Evolutionary conservation across 2,329 filamentous ascomycete species (phyloP).

Genomic region (Fusarium penzigii): DNA sequence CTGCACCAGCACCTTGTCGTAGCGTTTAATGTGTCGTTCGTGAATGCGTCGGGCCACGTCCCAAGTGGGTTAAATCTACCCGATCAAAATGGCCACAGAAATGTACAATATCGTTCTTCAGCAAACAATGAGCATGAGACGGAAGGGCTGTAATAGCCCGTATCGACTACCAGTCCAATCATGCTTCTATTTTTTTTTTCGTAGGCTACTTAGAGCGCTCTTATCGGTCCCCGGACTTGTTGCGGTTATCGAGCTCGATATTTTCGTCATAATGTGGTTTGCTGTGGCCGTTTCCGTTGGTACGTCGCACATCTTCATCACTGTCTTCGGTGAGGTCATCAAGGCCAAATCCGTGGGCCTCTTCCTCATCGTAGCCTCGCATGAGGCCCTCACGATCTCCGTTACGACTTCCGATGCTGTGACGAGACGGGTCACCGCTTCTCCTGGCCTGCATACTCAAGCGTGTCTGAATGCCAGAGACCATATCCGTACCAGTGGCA

Average conservation of each 20-base stretch:
- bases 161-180: background rate
- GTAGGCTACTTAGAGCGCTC: background rate
- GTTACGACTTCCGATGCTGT: slow-evolving; percentile 63
- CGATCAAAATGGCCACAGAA: slow-evolving; percentile 26
- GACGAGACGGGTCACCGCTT: slow-evolving; percentile 65
- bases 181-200: slow-evolving; percentile 24
- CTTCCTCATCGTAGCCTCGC: slow-evolving; percentile 85
- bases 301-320: slow-evolving; percentile 56
- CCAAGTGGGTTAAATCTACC: slow-evolving; percentile 13
- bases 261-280: slow-evolving; percentile 42
- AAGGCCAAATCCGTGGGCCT: slow-evolving; percentile 71
- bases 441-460: slow-evolving; percentile 90
- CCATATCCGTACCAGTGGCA: slow-evolving; percentile 85
- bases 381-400: slow-evolving; percentile 82
- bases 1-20: slow-evolving; percentile 12
- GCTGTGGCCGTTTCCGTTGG: slow-evolving; percentile 43
- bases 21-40: slow-evolving; percentile 20
- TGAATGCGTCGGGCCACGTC: slow-evolving; percentile 23
- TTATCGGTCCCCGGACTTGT: slow-evolving; percentile 43
- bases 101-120: slow-evolving; percentile 29
- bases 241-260: slow-evolving; percentile 54
- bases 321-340: slow-evolving; percentile 78
- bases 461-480: slow-evolving; percentile 86
- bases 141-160: background rate
- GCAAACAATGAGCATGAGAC: slow-evolving; percentile 21